These are phyloP conservation scores for Pleurozium schreberi DNA, from an alignment of 225 moss, liverwort and hornwort genomes.

Conservation along the genomic window DNA sequence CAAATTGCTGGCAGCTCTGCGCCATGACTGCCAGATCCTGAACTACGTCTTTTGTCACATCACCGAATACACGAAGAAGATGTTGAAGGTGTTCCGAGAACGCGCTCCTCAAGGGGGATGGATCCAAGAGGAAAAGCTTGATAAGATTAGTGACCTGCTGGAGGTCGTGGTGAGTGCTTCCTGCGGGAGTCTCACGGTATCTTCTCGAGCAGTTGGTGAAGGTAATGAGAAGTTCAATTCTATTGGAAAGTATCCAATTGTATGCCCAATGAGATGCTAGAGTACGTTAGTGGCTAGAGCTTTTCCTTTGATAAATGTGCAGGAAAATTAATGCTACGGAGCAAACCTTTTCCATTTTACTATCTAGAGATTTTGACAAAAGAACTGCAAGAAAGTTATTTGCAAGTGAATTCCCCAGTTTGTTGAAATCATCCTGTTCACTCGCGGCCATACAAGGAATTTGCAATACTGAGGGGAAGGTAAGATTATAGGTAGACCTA, in stretches of 20 bases:
- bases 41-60: neutral
- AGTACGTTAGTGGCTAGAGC: too few species aligned
- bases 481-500: neutral
- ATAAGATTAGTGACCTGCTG: conserved; percentile 20
- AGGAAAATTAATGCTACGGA: neutral
- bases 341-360: neutral
- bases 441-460: neutral
- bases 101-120: conserved; percentile 16
- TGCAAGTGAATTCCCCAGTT: too few species aligned
- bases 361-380: neutral
- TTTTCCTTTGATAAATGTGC: neutral
- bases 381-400: neutral
- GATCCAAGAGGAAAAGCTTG: conserved; percentile 48
- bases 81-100: conserved; percentile 30
- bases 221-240: neutral
- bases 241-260: rapidly evolving
- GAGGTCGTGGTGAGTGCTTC: conserved; percentile 2
- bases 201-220: neutral
- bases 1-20: neutral
- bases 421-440: neutral
- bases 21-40: neutral
- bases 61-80: conserved; percentile 1
- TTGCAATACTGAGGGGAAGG: neutral
- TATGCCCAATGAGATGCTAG: neutral
- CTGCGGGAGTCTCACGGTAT: neutral